Evolutionary conservation across 2,329 filamentous ascomycete genomes (phyloP), one percentile per base, ranked within the genome.

Genomic region (Verticillium nonalfalfae): DNA sequence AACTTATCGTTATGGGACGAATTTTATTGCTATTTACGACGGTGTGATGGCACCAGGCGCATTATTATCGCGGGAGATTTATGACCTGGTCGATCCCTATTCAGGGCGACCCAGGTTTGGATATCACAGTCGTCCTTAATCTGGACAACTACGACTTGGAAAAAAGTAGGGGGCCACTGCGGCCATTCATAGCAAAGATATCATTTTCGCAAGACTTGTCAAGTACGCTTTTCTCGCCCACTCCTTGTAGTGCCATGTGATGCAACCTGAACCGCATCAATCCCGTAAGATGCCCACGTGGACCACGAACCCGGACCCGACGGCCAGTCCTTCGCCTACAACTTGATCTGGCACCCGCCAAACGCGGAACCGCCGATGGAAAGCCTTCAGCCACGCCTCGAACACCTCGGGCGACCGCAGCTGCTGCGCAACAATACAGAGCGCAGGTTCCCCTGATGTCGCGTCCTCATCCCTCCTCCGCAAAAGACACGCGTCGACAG

Each of bases 391-490:
- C 91, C 93, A 98, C 14, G 81, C 77, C 68, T 94, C 88, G 68
- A 98, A 95, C 6, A 98, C 91, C 38, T 93, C 89, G 2, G 90
- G 85, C 34, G 91, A 88, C 35, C 95, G 86, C 57, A 97, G 83
- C 74, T 98, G 94, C 78, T 98, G 94, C 31, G 91, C 94, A 58
- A 98, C 82, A 6, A 98, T 75, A 70, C 90, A 93, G 0, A 97
- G 66, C 5, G 90, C 89, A 2, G 89, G 83, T 21, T 58, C 60
- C 38, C 62, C 58, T 1, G 68, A 65, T 26, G 26, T 26, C 3
- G 56, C 60, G 35, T 63, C 34, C 18, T 64, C 59, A 18, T 65
- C 58, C 56, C 65, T 57, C 36, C 35, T 60, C 38, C 87, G 79
- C 15, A 94, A 74, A 10, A 77, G 77, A 73, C 92, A 96, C 31